Conservation (phyloP, 176 grass and related monocot species). For the Rhynchospora tenuis region DNA sequence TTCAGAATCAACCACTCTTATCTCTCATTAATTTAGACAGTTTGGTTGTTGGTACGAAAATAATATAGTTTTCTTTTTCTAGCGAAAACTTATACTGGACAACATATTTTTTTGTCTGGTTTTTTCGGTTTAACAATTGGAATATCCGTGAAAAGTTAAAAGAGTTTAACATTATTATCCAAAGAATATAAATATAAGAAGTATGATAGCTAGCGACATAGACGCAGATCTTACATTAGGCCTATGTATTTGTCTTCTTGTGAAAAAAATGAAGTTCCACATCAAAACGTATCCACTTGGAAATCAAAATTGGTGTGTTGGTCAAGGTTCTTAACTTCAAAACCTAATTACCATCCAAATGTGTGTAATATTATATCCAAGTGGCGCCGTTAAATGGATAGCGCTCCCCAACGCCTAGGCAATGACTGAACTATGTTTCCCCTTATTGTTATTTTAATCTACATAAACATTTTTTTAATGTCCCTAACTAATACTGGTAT, state of each 20-base stretch:
- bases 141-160: background rate
- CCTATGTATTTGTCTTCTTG: background rate
- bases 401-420: conserved; percentile 15
- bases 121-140: background rate
- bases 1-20: background rate
- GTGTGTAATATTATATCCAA: conserved; percentile 14
- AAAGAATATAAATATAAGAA: background rate
- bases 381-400: conserved; percentile 18
- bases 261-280: background rate
- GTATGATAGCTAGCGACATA: background rate
- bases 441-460: background rate
- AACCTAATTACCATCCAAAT: conserved; percentile 19
- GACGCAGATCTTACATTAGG: background rate
- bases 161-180: background rate
- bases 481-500: background rate
- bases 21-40: background rate
- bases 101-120: background rate
- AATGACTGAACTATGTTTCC: conserved; percentile 12
- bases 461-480: background rate
- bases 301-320: conserved; percentile 14
- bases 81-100: no score
- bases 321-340: conserved; percentile 23
- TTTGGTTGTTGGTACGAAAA: background rate
- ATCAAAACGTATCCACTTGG: conserved; percentile 3
- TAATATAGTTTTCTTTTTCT: background rate